These are phyloP conservation scores for Cicer arietinum DNA, from an alignment of 306 rosid species.

Conservation along the genomic window DNA sequence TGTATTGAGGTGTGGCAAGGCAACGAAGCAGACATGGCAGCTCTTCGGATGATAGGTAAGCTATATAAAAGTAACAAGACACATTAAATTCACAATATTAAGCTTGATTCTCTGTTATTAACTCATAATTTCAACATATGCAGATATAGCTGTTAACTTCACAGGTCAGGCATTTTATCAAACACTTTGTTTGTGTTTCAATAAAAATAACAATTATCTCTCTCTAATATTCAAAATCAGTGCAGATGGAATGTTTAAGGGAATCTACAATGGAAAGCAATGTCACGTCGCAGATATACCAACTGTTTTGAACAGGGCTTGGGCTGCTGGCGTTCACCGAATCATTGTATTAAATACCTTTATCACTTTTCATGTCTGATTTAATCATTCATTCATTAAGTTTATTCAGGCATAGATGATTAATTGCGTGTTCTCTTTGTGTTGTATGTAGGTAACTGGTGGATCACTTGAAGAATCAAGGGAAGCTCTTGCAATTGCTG, in stretches of 20 bases:
- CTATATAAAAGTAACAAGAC: background rate
- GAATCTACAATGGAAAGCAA: slow-evolving; percentile 90
- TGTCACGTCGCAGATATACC: slow-evolving; percentile 80
- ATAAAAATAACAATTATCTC: background rate
- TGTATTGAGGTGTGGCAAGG: background rate
- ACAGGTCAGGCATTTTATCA: slow-evolving; percentile 82
- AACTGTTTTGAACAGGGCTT: slow-evolving; percentile 81
- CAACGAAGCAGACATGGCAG: slow-evolving; percentile 52
- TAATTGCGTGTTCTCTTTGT: slow-evolving; percentile 21
- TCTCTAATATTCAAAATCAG: background rate
- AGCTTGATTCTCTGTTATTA: slow-evolving; percentile 34
- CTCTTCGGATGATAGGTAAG: slow-evolving; percentile 80
- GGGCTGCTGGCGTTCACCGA: slow-evolving; percentile 90
- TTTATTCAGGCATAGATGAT: background rate
- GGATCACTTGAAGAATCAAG: slow-evolving; percentile 95
- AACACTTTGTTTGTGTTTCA: slow-evolving; percentile 33
- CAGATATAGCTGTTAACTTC: slow-evolving; percentile 92
- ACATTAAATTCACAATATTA: background rate
- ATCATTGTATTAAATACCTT: slow-evolving; percentile 62
- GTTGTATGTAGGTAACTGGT: slow-evolving; percentile 83
- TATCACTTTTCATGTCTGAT: background rate
- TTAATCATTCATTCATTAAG: slow-evolving; percentile 14
- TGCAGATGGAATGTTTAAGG: slow-evolving; percentile 96
- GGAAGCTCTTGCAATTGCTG: slow-evolving; percentile 88
- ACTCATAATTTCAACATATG: slow-evolving; percentile 40